Base-by-base conservation (phyloP, 2,329 filamentous ascomycete genomes). In the Boeremia lycopersici region DNA sequence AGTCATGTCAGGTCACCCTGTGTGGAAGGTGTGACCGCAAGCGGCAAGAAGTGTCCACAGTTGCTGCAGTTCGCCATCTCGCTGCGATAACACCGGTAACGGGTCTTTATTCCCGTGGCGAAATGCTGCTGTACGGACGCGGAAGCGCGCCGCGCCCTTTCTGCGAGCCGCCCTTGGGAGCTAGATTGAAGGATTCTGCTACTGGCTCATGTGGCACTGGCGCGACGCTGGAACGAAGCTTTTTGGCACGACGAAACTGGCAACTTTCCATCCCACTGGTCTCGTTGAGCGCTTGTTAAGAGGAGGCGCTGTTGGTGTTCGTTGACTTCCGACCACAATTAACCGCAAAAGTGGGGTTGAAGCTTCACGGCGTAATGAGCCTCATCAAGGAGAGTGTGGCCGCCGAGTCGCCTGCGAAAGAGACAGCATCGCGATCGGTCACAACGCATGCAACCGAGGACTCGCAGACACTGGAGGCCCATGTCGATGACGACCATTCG, bases 401-500 rank as follows among this genome's bases (percentile, higher is more conserved):
- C 23, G 48, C 53, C 30, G 44, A 44, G 17, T 43, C 47, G 12
- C 41, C 54, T 38, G 36, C 46, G 41, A 50, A 55, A 46, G 41
- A 49, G 19, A 46, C 46, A 25, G n/a, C 26, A 38, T 46, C 45
- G 34, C 51, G 35, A 12, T 55, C 52, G n/a, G 35, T 41, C 9
- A 41, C 26, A 8, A 49, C 48, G 23, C 30, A 38, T 12, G 15
- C 33, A 30, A 26, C 45, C 28, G 26, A 45, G 23, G 43, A 54
- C n/a, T 19, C 40, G 19, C 25, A 43, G 26, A n/a, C 23, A 23
- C 2, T 44, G 13, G 46, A 38, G 10, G 33, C 40, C 12, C 45
- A 38, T 19, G 28, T 59, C 31, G 61, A 64, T 17, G 60, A 68
- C 34, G 62, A 70, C 19, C 60, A 46, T 9, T 57, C 59, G 8